Base-by-base conservation (phyloP, 2,329 filamentous ascomycete genomes). In the Coniochaeta sp. region DNA sequence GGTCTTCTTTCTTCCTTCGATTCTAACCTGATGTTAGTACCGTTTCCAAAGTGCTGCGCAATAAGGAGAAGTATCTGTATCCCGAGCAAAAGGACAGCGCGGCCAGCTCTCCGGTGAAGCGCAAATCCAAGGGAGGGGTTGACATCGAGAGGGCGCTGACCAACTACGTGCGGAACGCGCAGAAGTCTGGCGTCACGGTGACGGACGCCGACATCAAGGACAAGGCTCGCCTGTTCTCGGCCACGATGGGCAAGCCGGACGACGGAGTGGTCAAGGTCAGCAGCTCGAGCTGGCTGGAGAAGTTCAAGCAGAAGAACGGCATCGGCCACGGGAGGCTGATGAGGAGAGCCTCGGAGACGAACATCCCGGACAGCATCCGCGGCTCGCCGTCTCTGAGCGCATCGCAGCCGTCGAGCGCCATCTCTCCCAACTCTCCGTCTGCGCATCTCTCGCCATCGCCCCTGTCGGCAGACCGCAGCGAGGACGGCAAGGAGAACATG, bases 21-120 rank as follows among this genome's bases (percentile, higher is more conserved):
- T 26, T 68, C 69, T 75, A 68, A 74, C 70, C 44, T 58, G 19
- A 59, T 56, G 44, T 69, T 73, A 99, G 95, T 77, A 99, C 95
- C 56, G 95, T 99, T n/a, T 99, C 95, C 59, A 99, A 99, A 73
- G 95, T 98, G 59, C 76, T 99, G 65, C 88, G 93, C 59, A 89
- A 96, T 70, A 96, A 93, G 77, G 95, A 99, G 64, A 95, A 96
- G 73, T 98, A 96, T 74, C 82, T 98, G 17, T 89, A 88, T 69
- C 86, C 86, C 59, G 90, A 90, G 69, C n/a, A 19, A 6, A 56
- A 56, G n/a, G 22, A n/a, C 3, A 92, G 91, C 26, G 89, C 87
- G 66, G 91, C 81, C 71, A 85, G 83, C 66, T 93, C 92, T 52
- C 90, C 91, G 6, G 84, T 89, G 65, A 96, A 95, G 73, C 88